Conservation (phyloP, 768 basidiomycete species). For the Russula emetica region DNA sequence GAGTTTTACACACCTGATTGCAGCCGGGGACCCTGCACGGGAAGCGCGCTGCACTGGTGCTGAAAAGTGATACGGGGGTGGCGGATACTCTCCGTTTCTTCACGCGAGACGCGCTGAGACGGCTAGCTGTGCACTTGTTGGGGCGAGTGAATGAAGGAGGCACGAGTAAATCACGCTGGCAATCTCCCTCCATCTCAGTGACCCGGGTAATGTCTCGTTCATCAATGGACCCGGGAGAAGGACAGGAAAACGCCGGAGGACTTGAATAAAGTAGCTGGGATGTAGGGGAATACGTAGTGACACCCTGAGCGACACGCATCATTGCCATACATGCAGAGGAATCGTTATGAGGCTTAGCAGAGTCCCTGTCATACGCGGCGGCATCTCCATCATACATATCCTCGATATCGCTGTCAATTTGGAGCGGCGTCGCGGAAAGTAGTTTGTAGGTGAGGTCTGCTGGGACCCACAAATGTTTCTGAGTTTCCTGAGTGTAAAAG, state of each 20-base stretch:
- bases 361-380: not conserved
- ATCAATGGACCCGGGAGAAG: not conserved
- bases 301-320: not conserved
- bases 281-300: conserved; percentile 2
- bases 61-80: not conserved
- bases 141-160: not conserved
- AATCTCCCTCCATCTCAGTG: not conserved
- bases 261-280: conserved; percentile 12
- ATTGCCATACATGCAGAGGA: too few relatives aligned
- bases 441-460: not conserved
- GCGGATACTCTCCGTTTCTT: not conserved
- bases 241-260: conserved; percentile 2
- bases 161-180: not conserved
- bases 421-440: not conserved
- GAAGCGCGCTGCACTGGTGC: not conserved
- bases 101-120: not conserved
- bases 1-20: conserved; percentile 26
- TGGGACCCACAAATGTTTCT: not conserved
- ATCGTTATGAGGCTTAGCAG: not conserved
- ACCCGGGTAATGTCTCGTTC: conserved; percentile 1
- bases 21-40: conserved; percentile 26
- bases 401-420: not conserved
- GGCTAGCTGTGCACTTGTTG: not conserved
- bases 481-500: conserved; percentile 3
- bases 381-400: not conserved